Evolutionary conservation across 2,329 filamentous ascomycete species (phyloP).

Genomic region (Exophiala mesophila): DNA sequence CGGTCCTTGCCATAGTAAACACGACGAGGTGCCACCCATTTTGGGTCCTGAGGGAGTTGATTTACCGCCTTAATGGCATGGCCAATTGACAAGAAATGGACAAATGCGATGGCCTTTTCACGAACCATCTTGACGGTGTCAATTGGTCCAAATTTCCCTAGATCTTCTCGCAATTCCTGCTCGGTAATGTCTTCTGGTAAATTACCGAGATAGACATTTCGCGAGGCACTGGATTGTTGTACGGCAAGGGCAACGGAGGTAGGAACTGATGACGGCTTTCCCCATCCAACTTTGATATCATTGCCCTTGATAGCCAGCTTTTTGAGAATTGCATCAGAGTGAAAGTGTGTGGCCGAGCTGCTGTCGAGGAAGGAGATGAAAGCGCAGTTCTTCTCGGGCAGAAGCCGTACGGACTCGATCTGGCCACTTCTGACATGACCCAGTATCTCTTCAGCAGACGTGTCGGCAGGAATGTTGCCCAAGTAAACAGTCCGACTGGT

Average conservation of each 20-base stretch:
- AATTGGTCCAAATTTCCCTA: conserved; percentile 93
- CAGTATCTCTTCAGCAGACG: conserved; percentile 90
- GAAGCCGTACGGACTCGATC: conserved; percentile 94
- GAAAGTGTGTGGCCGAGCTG: conserved; percentile 96
- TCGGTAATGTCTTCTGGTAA: conserved; percentile 84
- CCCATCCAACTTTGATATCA: conserved; percentile 99
- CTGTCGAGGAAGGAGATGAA: conserved; percentile 99
- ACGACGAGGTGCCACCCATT: conserved; percentile 91
- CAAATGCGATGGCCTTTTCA: conserved; percentile 96
- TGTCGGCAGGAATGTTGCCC: conserved; percentile 97
- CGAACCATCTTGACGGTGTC: conserved; percentile 97
- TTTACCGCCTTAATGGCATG: conserved; percentile 98
- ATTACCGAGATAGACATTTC: conserved; percentile 96
- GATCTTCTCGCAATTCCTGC: conserved; percentile 86
- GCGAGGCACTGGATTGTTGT: conserved; percentile 92
- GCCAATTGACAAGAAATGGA: conserved; percentile 94
- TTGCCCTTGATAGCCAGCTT: conserved; percentile 98
- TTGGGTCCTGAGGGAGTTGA: conserved; percentile 89
- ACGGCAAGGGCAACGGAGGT: conserved; percentile 96
- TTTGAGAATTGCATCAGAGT: conserved; percentile 99
- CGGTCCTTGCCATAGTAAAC: conserved; percentile 99
- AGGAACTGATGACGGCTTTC: conserved; percentile 95
- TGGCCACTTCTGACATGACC: conserved; percentile 95
- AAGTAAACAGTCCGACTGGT: conserved; percentile 96
- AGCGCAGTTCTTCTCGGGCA: conserved; percentile 98